phyloP scores from a whole-genome alignment of 148 eudicot genomes.

The Rhododendron kiyosumense region DNA sequence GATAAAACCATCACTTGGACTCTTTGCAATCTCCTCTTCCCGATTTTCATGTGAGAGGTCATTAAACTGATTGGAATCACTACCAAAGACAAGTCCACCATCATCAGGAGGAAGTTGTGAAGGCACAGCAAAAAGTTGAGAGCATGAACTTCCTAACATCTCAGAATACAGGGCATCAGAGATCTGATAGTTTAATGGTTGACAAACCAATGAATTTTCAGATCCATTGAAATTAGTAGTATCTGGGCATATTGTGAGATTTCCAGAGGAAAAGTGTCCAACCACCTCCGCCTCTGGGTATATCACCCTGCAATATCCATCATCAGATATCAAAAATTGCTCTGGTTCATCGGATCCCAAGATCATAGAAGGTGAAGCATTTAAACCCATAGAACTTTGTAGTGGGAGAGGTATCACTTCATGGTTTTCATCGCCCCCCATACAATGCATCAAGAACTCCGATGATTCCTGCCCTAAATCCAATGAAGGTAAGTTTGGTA shows the following conservation, averaged over 20 bases:
- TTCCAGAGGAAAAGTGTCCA: slow-evolving; percentile 20
- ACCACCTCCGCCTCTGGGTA: slow-evolving; percentile 22
- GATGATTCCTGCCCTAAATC: slow-evolving; percentile 46
- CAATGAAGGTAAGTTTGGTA: slow-evolving; percentile 36
- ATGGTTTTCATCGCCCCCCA: slow-evolving; percentile 23
- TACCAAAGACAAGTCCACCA: slow-evolving; percentile 16
- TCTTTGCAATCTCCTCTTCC: slow-evolving; percentile 31
- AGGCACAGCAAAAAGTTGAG: slow-evolving; percentile 31
- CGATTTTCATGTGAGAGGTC: slow-evolving; percentile 25
- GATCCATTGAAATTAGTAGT: slow-evolving; percentile 27
- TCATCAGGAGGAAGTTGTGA: slow-evolving; percentile 24
- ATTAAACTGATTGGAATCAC: slow-evolving; percentile 28
- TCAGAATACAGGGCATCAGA: slow-evolving; percentile 32
- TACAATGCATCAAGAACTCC: slow-evolving; percentile 32
- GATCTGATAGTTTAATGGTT: slow-evolving; percentile 37
- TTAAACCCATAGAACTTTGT: slow-evolving; percentile 22
- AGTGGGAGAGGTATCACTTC: slow-evolving; percentile 26
- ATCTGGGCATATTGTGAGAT: slow-evolving; percentile 23
- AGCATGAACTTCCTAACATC: slow-evolving; percentile 31
- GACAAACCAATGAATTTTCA: slow-evolving; percentile 30
- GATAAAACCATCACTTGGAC: slow-evolving; percentile 28
- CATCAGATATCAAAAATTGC: slow-evolving; percentile 22
- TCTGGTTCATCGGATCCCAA: slow-evolving; percentile 23
- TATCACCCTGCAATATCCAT: slow-evolving; percentile 25
- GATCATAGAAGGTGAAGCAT: slow-evolving; percentile 21